Conservation (phyloP, 2,329 filamentous ascomycete genomes). For the Ophiosphaerella narmari region DNA sequence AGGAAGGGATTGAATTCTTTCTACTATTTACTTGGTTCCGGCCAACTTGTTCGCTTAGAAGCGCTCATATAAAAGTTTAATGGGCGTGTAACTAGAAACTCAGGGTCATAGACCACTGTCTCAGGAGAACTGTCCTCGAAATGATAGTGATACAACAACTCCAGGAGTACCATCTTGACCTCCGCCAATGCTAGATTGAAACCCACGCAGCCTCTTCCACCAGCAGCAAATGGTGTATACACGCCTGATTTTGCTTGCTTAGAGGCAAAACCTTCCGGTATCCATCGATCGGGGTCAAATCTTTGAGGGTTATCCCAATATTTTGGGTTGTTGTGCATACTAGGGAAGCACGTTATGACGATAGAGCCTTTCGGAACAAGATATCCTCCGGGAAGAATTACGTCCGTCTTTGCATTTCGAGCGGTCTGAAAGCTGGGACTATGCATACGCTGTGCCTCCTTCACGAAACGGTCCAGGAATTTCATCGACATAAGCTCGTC, state of each 20-base stretch:
- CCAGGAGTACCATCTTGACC: slow-evolving; percentile 11
- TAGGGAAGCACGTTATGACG: slow-evolving; percentile 57
- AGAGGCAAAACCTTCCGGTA: slow-evolving; percentile 52
- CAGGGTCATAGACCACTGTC: slow-evolving; percentile 13
- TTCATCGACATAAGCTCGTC: slow-evolving; percentile 22
- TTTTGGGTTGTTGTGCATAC: slow-evolving; percentile 57
- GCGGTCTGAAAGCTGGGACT: slow-evolving; percentile 49
- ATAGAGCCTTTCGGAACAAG: slow-evolving; percentile 58
- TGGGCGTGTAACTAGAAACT: slow-evolving; percentile 16
- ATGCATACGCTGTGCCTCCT: slow-evolving; percentile 27
- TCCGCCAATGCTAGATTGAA: slow-evolving; percentile 18
- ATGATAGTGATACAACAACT: slow-evolving; percentile 15
- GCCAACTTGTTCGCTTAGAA: slow-evolving; percentile 11
- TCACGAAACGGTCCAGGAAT: slow-evolving; percentile 27
- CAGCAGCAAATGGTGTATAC: slow-evolving; percentile 18
- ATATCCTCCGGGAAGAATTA: slow-evolving; percentile 65
- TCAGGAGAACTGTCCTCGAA: slow-evolving; percentile 13
- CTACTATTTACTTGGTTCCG: neutral
- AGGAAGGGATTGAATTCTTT: too few relatives aligned
- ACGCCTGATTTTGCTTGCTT: slow-evolving; percentile 5
- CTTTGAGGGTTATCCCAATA: slow-evolving; percentile 63
- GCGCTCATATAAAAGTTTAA: slow-evolving; percentile 13
- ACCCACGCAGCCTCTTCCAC: slow-evolving; percentile 15
- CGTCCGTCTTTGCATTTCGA: slow-evolving; percentile 60
- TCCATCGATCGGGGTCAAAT: slow-evolving; percentile 66